Conservation (phyloP, 2,329 filamentous ascomycete species). For the Clonostachys byssicola region DNA sequence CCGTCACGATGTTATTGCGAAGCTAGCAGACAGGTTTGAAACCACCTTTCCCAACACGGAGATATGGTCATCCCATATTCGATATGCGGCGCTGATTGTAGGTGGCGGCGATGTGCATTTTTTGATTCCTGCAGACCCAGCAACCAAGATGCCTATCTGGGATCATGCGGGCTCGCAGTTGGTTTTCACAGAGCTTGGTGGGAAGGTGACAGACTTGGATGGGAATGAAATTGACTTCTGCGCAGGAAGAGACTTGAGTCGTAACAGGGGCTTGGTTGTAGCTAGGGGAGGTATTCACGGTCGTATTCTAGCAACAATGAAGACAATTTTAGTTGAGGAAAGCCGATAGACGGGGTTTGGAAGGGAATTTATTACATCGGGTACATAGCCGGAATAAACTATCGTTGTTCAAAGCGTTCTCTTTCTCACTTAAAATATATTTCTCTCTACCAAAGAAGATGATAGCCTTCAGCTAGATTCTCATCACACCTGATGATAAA, state of each 20-base stretch:
- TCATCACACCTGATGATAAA: too few relatives aligned
- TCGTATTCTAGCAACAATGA: slow-evolving; percentile 22
- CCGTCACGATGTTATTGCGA: slow-evolving; percentile 21
- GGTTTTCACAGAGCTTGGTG: slow-evolving; percentile 50
- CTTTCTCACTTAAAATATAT: too few relatives aligned
- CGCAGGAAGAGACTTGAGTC: slow-evolving; percentile 22
- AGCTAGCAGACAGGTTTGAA: slow-evolving; percentile 18
- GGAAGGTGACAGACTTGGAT: slow-evolving; percentile 44
- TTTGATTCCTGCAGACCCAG: slow-evolving; percentile 13
- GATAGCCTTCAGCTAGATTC: too few relatives aligned
- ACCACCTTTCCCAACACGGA: slow-evolving; percentile 27
- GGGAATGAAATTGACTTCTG: slow-evolving; percentile 27
- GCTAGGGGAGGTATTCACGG: slow-evolving; percentile 38
- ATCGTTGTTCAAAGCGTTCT: too few relatives aligned
- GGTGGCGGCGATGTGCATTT: slow-evolving; percentile 28
- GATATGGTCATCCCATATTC: slow-evolving; percentile 32
- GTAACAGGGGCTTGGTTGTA: slow-evolving; percentile 30
- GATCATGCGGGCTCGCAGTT: slow-evolving; percentile 57
- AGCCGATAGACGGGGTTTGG: too few relatives aligned
- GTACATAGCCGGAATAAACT: too few relatives aligned
- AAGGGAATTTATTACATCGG: too few relatives aligned
- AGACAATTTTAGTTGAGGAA: not conserved
- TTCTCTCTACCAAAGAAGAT: too few relatives aligned
- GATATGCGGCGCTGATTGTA: slow-evolving; percentile 30
- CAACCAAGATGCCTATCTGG: slow-evolving; percentile 30